Percentiles rank a stretch among this genome's conserved stretches.
phyloP scores from a whole-genome alignment of 805 yeast species.

The Myxozyma sirexii region DNA sequence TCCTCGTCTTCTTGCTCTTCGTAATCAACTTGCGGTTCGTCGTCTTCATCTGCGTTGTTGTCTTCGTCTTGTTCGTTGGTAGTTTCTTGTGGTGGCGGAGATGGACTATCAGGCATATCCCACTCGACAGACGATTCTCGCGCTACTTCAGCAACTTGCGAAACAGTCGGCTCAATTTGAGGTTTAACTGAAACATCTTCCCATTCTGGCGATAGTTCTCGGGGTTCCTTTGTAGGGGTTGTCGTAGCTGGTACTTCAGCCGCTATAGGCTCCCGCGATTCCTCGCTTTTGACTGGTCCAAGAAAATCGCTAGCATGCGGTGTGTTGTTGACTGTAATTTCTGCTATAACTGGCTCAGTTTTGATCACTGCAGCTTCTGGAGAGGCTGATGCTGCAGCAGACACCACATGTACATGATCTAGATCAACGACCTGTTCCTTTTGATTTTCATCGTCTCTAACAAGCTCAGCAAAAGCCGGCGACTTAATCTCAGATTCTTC shows the following conservation, averaged over 20 bases:
- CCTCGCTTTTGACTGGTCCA: no score
- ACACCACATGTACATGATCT: neutral
- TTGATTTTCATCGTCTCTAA: neutral
- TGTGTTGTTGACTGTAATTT: no score
- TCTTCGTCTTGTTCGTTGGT: conserved; percentile 10
- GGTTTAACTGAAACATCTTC: conserved; percentile 1
- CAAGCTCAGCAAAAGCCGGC: neutral
- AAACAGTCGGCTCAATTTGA: neutral
- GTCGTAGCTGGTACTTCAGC: no score
- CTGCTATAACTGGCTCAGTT: no score
- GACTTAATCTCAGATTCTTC: neutral
- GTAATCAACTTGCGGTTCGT: conserved; percentile 37
- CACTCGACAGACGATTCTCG: conserved; percentile 6
- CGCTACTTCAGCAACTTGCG: neutral
- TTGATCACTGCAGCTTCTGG: no score
- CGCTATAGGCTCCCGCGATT: no score
- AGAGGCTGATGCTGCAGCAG: no score
- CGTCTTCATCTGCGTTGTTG: conserved; percentile 30
- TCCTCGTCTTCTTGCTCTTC: conserved; percentile 73
- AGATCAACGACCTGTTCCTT: neutral
- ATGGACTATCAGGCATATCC: conserved; percentile 1
- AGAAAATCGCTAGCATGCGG: no score
- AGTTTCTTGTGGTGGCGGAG: neutral
- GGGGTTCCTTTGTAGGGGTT: no score
- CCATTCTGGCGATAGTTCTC: conserved; percentile 1